These are phyloP conservation scores for Cardiospermum halicacabum DNA, from an alignment of 345 rosid genomes.

Conservation along the genomic window DNA sequence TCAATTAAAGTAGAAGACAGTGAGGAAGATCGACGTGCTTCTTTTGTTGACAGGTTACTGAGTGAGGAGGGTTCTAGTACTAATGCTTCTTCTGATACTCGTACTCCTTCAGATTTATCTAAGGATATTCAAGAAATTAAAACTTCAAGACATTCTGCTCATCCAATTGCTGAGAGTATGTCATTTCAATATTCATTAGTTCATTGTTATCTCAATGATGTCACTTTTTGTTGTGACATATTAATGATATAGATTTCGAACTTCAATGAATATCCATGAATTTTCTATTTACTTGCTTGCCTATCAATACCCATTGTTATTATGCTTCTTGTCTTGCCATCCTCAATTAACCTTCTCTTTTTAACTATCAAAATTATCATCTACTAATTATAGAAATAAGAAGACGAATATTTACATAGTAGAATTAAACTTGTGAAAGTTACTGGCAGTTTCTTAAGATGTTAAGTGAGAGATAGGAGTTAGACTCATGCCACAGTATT, in stretches of 20 bases:
- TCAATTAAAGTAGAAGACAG: slow-evolving; percentile 37
- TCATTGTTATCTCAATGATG: slow-evolving; percentile 1
- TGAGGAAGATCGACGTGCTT: slow-evolving; percentile 65
- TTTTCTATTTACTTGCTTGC: neutral
- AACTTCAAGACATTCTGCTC: slow-evolving; percentile 25
- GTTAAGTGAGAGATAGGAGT: neutral
- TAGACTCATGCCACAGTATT: neutral
- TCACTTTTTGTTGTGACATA: neutral
- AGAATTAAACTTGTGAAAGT: slow-evolving; percentile 1
- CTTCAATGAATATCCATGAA: neutral
- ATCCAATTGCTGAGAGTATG: slow-evolving; percentile 45
- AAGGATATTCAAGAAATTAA: slow-evolving; percentile 29
- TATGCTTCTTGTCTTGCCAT: neutral
- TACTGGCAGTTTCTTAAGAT: slow-evolving; percentile 3
- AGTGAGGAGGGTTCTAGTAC: slow-evolving; percentile 38
- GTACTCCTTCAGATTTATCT: slow-evolving; percentile 26
- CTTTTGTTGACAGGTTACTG: slow-evolving; percentile 70
- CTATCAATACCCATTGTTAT: neutral
- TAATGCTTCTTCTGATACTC: slow-evolving; percentile 14
- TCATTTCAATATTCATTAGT: slow-evolving; percentile 1
- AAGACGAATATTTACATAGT: neutral
- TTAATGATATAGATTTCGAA: neutral
- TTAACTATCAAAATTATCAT: neutral
- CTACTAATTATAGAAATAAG: neutral
- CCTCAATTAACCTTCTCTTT: neutral